Evolutionary conservation across 768 basidiomycete genomes (phyloP).

Genomic region (Strobilomyces confusus): DNA sequence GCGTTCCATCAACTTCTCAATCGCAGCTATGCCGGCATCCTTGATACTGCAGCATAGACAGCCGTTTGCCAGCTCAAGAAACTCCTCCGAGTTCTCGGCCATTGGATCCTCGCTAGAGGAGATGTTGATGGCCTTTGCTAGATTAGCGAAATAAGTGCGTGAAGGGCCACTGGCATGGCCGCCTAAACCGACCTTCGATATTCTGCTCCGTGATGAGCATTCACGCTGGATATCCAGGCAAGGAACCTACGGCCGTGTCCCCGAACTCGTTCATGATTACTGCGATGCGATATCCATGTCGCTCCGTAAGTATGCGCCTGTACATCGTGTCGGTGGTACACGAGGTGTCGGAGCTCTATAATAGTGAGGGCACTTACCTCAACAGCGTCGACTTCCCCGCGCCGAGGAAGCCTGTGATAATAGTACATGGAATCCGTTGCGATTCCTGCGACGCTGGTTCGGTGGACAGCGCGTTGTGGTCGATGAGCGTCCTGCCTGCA

Average conservation of each 20-base stretch:
- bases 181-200: conserved; percentile 70
- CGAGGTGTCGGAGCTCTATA: background rate
- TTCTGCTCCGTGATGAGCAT: conserved; percentile 47
- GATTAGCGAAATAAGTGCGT: background rate
- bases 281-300: conserved; percentile 93
- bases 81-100: conserved; percentile 70
- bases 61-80: conserved; percentile 92
- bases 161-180: background rate
- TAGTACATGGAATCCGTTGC: conserved; percentile 74
- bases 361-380: conserved; percentile 40
- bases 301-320: conserved; percentile 85
- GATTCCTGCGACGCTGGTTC: conserved; percentile 10
- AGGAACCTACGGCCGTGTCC: conserved; percentile 73
- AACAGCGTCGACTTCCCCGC: conserved; percentile 93
- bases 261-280: conserved; percentile 99
- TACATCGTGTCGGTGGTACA: background rate
- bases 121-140: conserved; percentile 86
- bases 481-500: conserved; percentile 29
- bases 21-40: conserved; percentile 87
- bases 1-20: conserved; percentile 84
- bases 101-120: conserved; percentile 60
- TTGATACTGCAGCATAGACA: conserved; percentile 99
- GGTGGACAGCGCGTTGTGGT: conserved; percentile 12
- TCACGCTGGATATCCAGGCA: conserved; percentile 7
- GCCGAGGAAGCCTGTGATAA: conserved; percentile 93